These are phyloP conservation scores for Solanum piurae DNA, from an alignment of 257 asterid genomes.

Conservation along the genomic window DNA sequence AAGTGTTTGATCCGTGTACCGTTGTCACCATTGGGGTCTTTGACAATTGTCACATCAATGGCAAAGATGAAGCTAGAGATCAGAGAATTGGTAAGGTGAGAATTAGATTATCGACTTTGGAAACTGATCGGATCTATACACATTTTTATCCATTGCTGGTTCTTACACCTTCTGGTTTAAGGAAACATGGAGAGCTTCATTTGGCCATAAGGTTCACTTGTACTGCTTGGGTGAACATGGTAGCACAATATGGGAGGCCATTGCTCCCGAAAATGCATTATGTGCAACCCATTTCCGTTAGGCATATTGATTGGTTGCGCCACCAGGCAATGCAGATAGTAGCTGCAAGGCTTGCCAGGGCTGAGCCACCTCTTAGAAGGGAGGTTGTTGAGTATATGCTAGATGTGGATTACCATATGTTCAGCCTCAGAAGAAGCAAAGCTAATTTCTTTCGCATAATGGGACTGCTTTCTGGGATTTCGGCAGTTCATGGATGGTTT, in stretches of 20 bases:
- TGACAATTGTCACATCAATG: constrained; percentile 68
- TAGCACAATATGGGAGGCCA: constrained; percentile 75
- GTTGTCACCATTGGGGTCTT: constrained; percentile 83
- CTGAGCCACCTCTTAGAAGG: constrained; percentile 80
- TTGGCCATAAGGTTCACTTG: constrained; percentile 83
- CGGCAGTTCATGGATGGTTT: constrained; percentile 46
- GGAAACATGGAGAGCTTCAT: constrained; percentile 84
- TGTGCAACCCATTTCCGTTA: constrained; percentile 63
- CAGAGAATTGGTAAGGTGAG: constrained; percentile 87
- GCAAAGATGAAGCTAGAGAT: constrained; percentile 53
- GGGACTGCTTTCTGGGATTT: constrained; percentile 44
- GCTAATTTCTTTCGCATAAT: constrained; percentile 72
- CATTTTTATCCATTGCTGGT: constrained; percentile 74
- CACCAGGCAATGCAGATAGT: constrained; percentile 73
- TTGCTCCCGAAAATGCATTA: constrained; percentile 92
- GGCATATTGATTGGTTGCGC: constrained; percentile 76
- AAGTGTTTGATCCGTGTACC: constrained; percentile 75
- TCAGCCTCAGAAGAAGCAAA: constrained; percentile 81
- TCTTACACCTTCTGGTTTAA: constrained; percentile 62
- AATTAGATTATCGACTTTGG: constrained; percentile 76
- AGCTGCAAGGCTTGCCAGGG: constrained; percentile 42
- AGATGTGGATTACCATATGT: constrained; percentile 71
- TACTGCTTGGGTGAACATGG: constrained; percentile 77
- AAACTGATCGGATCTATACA: constrained; percentile 65
- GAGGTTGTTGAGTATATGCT: constrained; percentile 80